These are phyloP conservation scores for Aspergillus piperis DNA, from an alignment of 2,329 filamentous ascomycete species.

Conservation along the genomic window DNA sequence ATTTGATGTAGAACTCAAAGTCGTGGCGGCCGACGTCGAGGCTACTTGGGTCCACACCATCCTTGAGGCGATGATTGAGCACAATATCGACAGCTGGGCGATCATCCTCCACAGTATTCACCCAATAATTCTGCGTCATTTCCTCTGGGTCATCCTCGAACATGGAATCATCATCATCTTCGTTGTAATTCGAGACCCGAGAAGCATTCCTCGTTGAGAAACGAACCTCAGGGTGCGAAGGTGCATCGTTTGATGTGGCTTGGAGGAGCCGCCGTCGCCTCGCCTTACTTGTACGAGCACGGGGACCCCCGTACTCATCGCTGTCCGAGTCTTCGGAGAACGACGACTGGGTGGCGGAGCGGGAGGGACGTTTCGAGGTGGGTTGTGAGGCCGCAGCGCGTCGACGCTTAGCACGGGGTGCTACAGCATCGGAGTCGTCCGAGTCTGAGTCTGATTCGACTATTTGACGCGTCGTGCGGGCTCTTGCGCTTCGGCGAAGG, in stretches of 20 bases:
- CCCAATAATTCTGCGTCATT: constrained; percentile 69
- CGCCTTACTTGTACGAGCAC: constrained; percentile 71
- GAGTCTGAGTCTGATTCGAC: constrained; percentile 65
- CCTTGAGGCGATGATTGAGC: constrained; percentile 78
- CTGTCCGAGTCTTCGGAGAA: constrained; percentile 69
- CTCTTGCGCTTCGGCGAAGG: constrained; percentile 79
- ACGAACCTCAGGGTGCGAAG: constrained; percentile 75
- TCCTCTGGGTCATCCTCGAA: constrained; percentile 60
- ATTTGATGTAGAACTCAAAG: constrained; percentile 92
- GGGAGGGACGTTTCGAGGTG: constrained; percentile 51
- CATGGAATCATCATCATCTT: constrained; percentile 63
- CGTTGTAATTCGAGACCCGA: constrained; percentile 69
- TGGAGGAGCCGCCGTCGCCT: constrained; percentile 71
- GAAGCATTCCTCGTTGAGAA: constrained; percentile 87
- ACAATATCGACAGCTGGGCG: constrained; percentile 87
- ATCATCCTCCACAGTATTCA: constrained; percentile 68
- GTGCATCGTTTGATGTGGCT: constrained; percentile 62
- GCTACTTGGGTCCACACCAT: constrained; percentile 56
- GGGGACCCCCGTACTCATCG: constrained; percentile 75
- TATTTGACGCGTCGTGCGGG: constrained; percentile 62
- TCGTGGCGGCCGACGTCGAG: constrained; percentile 57
- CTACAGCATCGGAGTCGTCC: constrained; percentile 72
- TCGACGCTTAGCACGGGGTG: constrained; percentile 48
- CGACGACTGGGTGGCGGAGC: constrained; percentile 57
- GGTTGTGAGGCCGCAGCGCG: constrained; percentile 55